These are phyloP conservation scores for Casaregolazyma suthepensis DNA, from an alignment of 1,139 yeast genomes.

Conservation along the genomic window DNA sequence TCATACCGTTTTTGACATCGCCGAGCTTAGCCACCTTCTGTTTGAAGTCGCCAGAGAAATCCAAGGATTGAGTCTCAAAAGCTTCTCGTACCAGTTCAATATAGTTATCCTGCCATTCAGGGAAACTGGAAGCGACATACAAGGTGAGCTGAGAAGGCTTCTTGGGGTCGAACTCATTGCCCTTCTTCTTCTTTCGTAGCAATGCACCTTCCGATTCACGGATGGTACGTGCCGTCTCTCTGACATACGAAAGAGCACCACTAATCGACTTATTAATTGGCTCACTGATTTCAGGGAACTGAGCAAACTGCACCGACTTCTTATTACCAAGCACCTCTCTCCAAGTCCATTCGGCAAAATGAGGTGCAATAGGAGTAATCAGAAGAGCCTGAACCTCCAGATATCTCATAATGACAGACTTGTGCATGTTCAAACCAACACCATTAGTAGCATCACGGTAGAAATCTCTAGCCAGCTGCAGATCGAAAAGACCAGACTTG, in stretches of 20 bases:
- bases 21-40: conserved; percentile 36
- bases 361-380: conserved; percentile 92
- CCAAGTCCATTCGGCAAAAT: conserved; percentile 86
- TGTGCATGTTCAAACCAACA: conserved; percentile 62
- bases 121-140: conserved; percentile 76
- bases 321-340: conserved; percentile 63
- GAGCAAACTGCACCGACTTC: conserved; percentile 60
- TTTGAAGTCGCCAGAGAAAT: conserved; percentile 34
- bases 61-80: conserved; percentile 42
- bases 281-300: conserved; percentile 68
- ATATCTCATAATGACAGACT: conserved; percentile 70
- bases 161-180: conserved; percentile 63
- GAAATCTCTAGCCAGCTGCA: conserved; percentile 91
- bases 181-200: conserved; percentile 82
- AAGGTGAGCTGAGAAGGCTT: conserved; percentile 69
- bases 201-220: conserved; percentile 91
- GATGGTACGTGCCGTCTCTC: conserved; percentile 69
- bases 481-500: conserved; percentile 86
- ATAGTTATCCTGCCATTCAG: conserved; percentile 92
- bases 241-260: conserved; percentile 72
- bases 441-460: conserved; percentile 75
- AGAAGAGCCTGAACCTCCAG: conserved; percentile 80
- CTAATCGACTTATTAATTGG: conserved; percentile 56
- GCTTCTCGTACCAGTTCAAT: conserved; percentile 77
- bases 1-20: conserved; percentile 91